Evolutionary conservation across 2,329 filamentous ascomycete genomes (phyloP).

Genomic region (Xenoacremonium recifei): DNA sequence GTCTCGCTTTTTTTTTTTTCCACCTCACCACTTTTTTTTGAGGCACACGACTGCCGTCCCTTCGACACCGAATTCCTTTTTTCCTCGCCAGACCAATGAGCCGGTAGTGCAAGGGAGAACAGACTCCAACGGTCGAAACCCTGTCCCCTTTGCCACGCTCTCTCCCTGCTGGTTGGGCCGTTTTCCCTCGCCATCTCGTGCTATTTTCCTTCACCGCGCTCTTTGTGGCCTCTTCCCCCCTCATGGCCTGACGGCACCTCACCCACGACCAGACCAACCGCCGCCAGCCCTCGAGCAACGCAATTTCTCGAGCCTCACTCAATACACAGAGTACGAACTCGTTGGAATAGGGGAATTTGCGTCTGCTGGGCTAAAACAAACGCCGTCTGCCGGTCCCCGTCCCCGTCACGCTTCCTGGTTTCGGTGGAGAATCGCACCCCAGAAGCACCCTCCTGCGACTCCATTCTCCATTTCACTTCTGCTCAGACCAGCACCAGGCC

Average conservation of each 20-base stretch:
- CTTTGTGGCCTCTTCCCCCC: background rate
- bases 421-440: constrained; percentile 2
- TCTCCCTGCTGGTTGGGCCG: background rate
- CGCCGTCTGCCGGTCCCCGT: background rate
- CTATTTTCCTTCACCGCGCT: background rate
- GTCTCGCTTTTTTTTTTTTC: too few species aligned
- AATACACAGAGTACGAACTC: too few species aligned
- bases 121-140: too few species aligned
- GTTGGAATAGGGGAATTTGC: background rate
- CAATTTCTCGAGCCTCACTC: background rate
- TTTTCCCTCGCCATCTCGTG: background rate
- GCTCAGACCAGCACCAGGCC: background rate
- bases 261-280: background rate
- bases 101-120: background rate
- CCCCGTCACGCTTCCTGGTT: background rate
- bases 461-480: constrained; percentile 1
- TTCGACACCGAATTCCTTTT: too few species aligned
- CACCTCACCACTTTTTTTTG: too few species aligned
- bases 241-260: background rate
- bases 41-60: too few species aligned
- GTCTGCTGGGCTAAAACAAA: background rate
- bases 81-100: too few species aligned
- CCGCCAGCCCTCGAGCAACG: background rate
- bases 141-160: background rate
- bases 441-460: background rate